Evolutionary conservation across 139 green algal species (phyloP).

Genomic region (Tetratostichococcus sp.): DNA sequence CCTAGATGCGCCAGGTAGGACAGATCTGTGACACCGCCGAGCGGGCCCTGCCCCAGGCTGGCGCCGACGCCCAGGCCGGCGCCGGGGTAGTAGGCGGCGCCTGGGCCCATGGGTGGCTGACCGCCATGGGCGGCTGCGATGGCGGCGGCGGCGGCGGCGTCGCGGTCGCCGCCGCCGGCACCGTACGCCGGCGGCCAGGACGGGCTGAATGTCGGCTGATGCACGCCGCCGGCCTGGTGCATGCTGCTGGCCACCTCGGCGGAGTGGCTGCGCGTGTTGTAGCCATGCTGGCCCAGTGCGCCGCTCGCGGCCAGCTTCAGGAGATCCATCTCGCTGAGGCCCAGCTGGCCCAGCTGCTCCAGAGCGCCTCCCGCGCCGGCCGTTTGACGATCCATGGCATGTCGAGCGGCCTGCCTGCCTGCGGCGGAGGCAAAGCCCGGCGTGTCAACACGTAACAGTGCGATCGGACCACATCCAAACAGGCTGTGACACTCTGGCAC

Average conservation of each 20-base stretch:
- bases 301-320: neutral
- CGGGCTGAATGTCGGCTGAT: neutral
- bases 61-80: neutral
- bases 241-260: neutral
- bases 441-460: no score
- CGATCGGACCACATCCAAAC: no score
- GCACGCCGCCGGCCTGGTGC: no score
- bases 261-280: neutral
- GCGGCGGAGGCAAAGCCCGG: no score
- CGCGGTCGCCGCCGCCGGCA: neutral
- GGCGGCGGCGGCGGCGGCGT: neutral
- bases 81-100: no score
- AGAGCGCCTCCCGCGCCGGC: neutral
- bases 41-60: neutral
- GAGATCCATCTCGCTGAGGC: neutral
- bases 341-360: neutral
- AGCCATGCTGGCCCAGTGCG: neutral
- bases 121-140: neutral
- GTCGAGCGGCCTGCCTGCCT: neutral
- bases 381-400: neutral
- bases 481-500: no score
- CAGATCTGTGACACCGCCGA: neutral
- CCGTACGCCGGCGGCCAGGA: neutral
- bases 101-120: neutral
- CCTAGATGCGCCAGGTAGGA: neutral